Conservation (phyloP, 2,329 filamentous ascomycete species). For the Colletotrichum sp. region DNA sequence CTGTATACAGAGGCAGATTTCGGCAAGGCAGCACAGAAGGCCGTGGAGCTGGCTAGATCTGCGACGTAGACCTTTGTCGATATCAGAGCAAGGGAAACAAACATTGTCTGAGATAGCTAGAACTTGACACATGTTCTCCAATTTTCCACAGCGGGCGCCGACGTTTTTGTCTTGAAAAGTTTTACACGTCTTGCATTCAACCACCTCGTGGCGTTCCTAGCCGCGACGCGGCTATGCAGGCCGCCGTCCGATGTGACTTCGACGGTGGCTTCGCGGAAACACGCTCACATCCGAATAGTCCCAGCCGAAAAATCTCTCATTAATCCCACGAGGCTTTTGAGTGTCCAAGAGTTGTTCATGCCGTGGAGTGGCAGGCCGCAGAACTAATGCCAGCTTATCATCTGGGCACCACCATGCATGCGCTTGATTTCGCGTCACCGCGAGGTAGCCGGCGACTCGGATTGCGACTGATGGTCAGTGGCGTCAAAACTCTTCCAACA, state of each 20-base stretch:
- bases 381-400: background rate
- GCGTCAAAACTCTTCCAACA: background rate
- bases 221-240: background rate
- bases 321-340: background rate
- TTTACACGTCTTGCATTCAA: background rate
- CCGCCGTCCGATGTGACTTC: background rate
- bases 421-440: background rate
- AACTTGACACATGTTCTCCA: background rate
- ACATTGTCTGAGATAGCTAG: background rate
- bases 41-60: slow-evolving; percentile 34
- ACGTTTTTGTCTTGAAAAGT: background rate
- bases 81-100: background rate
- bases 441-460: background rate
- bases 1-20: slow-evolving; percentile 44
- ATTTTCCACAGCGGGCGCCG: background rate
- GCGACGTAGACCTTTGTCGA: background rate
- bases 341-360: background rate
- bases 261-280: background rate
- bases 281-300: background rate
- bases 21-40: slow-evolving; percentile 36
- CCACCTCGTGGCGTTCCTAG: background rate
- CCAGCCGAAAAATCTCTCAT: background rate
- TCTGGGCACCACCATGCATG: background rate
- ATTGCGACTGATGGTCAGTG: background rate
- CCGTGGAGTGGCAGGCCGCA: background rate